Base-by-base conservation (phyloP, 192 early-diverging fungal genomes). In the Paraglomus brasilianum region DNA sequence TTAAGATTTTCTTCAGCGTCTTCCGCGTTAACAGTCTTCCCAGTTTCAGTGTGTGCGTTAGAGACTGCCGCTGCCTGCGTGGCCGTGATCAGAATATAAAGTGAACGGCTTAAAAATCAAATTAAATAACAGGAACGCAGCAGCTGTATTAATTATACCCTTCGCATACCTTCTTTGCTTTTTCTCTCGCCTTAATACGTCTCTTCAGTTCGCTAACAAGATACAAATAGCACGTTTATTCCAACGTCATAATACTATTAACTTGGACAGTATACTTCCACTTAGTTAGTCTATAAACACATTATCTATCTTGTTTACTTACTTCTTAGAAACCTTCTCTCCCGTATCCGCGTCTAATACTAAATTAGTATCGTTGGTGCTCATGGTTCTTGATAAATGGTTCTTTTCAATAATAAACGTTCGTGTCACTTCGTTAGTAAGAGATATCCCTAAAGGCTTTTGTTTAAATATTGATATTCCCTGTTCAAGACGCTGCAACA, bases 281-380 rank as follows among this genome's bases (percentile, higher is more conserved):
- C 40, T 39, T 11, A 42, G 50, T 39, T 1, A 58, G 7, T 42
- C 19, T 62, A 36, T 45, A 57, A 56, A 60, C 24, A 41, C 51
- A 38, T 21, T 30, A 9, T 44, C 49, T 2, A n/a, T 11, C 51
- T 5, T 46, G 62, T n/a, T 42, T 45, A 85, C 86, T 51, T 85
- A 91, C 89, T 77, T 82, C 88, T 98, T 98, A 72, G 95, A 96
- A 64, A 98, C 83, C 85, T 87, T 89, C 85, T 98, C 96, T 58
- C 91, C 91, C 36, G 96, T 97, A 42, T 87, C 89, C 68, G 85
- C 83, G 74, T 98, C 96, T 71, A 83, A 69, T 75, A 87, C 77
- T 64, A 81, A 81, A 73, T 90, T 90, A 49, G 36, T 56, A 36
- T 72, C 70, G 39, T 46, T 50, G 36, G 70, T 38, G 38, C 46